Percentiles rank a stretch among this genome's conserved stretches.
Conservation (phyloP, 202 grass and related monocot genomes). For the Panicum virgatum region DNA sequence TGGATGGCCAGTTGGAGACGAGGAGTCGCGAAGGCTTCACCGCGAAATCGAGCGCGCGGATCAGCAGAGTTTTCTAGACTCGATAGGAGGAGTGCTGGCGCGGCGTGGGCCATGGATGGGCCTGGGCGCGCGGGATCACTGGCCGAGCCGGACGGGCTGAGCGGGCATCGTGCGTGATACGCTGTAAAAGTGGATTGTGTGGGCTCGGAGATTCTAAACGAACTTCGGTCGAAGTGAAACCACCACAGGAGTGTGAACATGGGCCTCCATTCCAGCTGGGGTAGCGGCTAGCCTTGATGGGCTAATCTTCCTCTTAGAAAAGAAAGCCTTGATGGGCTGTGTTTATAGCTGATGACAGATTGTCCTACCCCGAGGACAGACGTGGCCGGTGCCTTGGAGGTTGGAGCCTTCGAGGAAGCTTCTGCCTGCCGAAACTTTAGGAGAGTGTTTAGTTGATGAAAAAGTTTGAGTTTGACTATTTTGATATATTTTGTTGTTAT, state of each 20-base stretch:
- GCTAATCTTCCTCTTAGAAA: too few species aligned
- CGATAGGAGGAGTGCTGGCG: background rate
- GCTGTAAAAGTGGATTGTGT: background rate
- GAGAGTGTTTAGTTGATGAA: too few species aligned
- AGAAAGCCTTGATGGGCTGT: too few species aligned
- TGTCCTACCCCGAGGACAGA: background rate
- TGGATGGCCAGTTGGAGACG: conserved; percentile 11
- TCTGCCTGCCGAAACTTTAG: background rate
- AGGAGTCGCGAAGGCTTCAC: background rate
- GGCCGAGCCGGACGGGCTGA: too few species aligned
- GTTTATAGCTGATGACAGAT: too few species aligned
- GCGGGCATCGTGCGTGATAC: background rate
- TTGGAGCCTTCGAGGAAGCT: background rate
- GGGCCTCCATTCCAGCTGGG: background rate
- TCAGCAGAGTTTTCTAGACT: conserved; percentile 3
- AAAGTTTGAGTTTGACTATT: too few species aligned
- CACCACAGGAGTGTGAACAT: too few species aligned
- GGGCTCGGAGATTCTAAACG: background rate
- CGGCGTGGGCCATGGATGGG: background rate
- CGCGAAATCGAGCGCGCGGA: background rate
- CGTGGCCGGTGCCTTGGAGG: background rate
- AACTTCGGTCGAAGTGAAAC: background rate
- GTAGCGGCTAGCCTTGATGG: background rate
- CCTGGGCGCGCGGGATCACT: background rate
- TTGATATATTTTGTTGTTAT: too few species aligned